Percentiles rank a stretch among this genome's conserved stretches.
These are phyloP conservation scores for Canariomyces notabilis DNA, from an alignment of 2,329 filamentous ascomycete species.

Conservation along the genomic window DNA sequence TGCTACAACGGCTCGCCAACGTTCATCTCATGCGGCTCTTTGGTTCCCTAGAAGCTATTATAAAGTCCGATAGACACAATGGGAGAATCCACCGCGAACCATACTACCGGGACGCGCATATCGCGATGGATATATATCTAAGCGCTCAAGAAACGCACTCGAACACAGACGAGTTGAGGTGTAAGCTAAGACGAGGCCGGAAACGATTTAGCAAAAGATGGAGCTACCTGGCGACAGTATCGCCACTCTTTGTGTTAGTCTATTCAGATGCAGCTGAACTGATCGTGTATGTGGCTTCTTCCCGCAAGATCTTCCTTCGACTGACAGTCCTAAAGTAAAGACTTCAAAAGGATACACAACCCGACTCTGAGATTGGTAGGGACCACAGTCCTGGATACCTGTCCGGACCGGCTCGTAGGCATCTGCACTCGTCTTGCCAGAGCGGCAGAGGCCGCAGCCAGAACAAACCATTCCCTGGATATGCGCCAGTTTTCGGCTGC, in stretches of 20 bases:
- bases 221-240: neutral
- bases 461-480: neutral
- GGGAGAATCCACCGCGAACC: neutral
- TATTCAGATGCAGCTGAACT: conserved; percentile 1
- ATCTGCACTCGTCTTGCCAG: neutral
- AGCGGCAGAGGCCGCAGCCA: neutral
- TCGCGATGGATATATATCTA: conserved; percentile 3
- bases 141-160: neutral
- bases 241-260: neutral
- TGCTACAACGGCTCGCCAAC: neutral
- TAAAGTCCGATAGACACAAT: conserved; percentile 1
- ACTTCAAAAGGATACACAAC: conserved; percentile 1
- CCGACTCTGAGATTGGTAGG: neutral
- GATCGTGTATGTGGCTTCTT: neutral
- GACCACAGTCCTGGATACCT: neutral
- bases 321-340: conserved; percentile 1
- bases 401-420: neutral
- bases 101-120: neutral
- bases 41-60: conserved; percentile 2
- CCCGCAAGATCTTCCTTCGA: neutral
- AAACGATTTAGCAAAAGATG: conserved; percentile 1
- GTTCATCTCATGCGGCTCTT: conserved; percentile 2
- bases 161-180: neutral
- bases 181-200: neutral
- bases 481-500: neutral